phyloP scores from a whole-genome alignment of 768 basidiomycete genomes.

The Termitomyces sp. region DNA sequence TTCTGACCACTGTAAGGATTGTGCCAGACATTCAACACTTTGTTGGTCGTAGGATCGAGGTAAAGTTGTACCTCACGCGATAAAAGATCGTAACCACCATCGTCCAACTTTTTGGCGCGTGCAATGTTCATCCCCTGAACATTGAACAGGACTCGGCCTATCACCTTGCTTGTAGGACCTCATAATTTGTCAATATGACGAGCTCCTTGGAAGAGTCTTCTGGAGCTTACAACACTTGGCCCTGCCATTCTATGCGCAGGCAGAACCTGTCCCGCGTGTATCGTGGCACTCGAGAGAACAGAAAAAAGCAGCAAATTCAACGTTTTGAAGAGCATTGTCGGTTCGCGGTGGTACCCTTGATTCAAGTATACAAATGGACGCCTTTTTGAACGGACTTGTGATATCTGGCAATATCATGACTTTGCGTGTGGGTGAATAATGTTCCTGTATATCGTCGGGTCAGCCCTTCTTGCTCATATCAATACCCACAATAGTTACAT shows the following conservation, averaged over 20 bases:
- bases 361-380: neutral
- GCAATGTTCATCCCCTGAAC: conserved; percentile 16
- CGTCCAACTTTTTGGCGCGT: conserved; percentile 10
- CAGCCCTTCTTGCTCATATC: neutral
- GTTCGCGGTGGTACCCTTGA: neutral
- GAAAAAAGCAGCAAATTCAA: neutral
- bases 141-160: conserved; percentile 14
- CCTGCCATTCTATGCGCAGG: conserved; percentile 13
- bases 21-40: conserved; percentile 15
- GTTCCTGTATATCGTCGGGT: neutral
- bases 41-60: conserved; percentile 14
- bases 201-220: neutral
- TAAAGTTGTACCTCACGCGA: conserved; percentile 16
- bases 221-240: conserved; percentile 14
- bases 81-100: conserved; percentile 14
- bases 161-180: conserved; percentile 16
- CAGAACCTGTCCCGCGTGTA: too few species aligned
- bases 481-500: neutral
- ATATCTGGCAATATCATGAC: neutral
- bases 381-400: neutral
- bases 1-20: conserved; percentile 14
- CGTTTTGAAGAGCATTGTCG: neutral
- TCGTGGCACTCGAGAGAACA: neutral
- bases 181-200: neutral
- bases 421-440: neutral